phyloP scores from a whole-genome alignment of 1,284 basidiomycete genomes.

The Pholiota adiposa region DNA sequence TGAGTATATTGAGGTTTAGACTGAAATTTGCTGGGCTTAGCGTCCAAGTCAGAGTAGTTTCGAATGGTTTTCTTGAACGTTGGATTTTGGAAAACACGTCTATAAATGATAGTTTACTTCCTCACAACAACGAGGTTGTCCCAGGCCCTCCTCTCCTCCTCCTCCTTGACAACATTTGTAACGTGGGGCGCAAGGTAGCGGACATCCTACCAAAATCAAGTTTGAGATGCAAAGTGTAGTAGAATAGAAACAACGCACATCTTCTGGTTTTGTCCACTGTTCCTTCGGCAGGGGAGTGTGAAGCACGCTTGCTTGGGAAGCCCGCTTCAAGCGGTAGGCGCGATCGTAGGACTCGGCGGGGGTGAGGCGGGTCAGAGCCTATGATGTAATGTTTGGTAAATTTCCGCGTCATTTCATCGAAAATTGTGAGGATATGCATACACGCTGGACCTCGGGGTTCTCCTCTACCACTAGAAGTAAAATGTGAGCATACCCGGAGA shows the following conservation, averaged over 20 bases:
- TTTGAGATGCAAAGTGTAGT: conserved; percentile 11
- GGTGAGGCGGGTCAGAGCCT: conserved; percentile 88
- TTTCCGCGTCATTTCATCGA: background rate
- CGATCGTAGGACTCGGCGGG: conserved; percentile 88
- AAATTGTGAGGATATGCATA: conserved; percentile 32
- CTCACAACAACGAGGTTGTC: conserved; percentile 74
- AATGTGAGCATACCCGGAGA: conserved; percentile 15
- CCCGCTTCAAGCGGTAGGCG: conserved; percentile 87
- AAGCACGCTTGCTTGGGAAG: conserved; percentile 79
- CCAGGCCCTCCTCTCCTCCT: conserved; percentile 83
- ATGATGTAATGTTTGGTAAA: conserved; percentile 4
- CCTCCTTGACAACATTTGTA: conserved; percentile 75
- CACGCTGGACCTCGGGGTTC: conserved; percentile 84
- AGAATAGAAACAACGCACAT: conserved; percentile 58
- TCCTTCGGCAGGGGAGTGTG: conserved; percentile 88
- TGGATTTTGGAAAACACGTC: conserved; percentile 7
- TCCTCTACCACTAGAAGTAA: conserved; percentile 80
- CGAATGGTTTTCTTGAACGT: background rate
- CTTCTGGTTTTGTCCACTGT: conserved; percentile 79
- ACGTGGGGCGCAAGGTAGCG: conserved; percentile 91
- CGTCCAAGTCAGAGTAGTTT: background rate
- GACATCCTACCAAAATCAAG: conserved; percentile 67
- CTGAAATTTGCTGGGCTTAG: background rate
- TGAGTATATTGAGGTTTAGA: too few species aligned
- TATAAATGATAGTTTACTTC: conserved; percentile 49